Base-by-base conservation (phyloP, 495 filamentous ascomycete species). In the Penicillium verhagenii region DNA sequence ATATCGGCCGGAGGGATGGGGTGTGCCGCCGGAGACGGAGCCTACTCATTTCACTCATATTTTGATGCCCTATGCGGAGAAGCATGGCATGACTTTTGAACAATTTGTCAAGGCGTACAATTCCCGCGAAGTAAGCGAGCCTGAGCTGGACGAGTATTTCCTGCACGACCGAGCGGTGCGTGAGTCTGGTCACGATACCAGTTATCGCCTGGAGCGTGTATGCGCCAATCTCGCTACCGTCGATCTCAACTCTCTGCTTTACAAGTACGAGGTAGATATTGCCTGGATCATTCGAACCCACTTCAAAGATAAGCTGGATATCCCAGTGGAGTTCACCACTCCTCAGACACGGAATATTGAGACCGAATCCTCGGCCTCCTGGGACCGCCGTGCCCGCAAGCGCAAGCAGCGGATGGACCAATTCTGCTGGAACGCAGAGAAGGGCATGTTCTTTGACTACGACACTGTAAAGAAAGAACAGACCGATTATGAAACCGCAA, bases 361-460 rank as follows among this genome's bases (percentile, higher is more conserved):
- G 29, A 66, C 87, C 44, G 89, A 96, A 70, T 86, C 87, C 1
- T 97, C 94, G 14, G 82, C 89, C 3, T 75, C 79, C 37, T 98
- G 94, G 94, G 91, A 96, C 56, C 87, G 90, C 11, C 86, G 91
- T 20, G 89, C 90, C 14, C 85, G 85, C 68, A 85, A 82, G 63
- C 81, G 94, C 57, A 91, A 91, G 71, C 70, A 84, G 57, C 79
- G 81, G 8, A 93, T 96, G 59, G 87, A 97, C 63, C 90, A 90
- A 65, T 91, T 92, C 57, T 79, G 93, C 53, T 98, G 94, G 94
- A 86, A 92, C 63, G 88, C 90, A 53, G 79, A 89, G 50, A 84
- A 87, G 63, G 93, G 92, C 35, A 95, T 97, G 86, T 98, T 87
- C 75, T 96, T 96, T 64, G 94, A 98, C 72, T 97, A 96, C 70